Evolutionary conservation across 192 early-diverging fungal species (phyloP).

Genomic region (Backusella circina): DNA sequence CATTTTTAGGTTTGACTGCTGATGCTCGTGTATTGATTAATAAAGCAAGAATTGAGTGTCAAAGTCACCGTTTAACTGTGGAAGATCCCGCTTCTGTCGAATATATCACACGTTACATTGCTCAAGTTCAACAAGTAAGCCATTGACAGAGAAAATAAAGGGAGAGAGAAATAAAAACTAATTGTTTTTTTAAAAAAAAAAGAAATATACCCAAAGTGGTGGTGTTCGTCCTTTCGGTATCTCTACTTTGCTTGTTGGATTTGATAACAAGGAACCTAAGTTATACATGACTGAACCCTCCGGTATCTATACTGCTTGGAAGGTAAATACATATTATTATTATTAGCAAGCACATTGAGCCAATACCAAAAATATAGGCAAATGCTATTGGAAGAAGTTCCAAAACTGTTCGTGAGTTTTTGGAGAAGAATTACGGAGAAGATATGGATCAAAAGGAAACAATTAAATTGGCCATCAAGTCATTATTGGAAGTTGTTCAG

Average conservation of each 20-base stretch:
- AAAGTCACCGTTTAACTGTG: constrained; percentile 94
- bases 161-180: neutral
- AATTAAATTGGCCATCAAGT: constrained; percentile 88
- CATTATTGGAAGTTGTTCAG: constrained; percentile 96
- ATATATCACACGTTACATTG: constrained; percentile 97
- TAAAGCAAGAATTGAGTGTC: constrained; percentile 96
- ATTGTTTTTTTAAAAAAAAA: constrained; percentile 52
- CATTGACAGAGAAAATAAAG: neutral
- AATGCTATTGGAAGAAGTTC: constrained; percentile 95
- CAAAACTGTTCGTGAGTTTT: constrained; percentile 97
- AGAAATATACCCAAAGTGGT: constrained; percentile 98
- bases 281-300: constrained; percentile 98
- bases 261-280: constrained; percentile 82
- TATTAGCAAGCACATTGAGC: neutral
- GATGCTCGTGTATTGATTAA: constrained; percentile 96
- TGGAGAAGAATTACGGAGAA: constrained; percentile 96
- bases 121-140: constrained; percentile 91
- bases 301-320: constrained; percentile 99
- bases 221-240: constrained; percentile 99
- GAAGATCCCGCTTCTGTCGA: constrained; percentile 97
- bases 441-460: constrained; percentile 76
- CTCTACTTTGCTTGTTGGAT: constrained; percentile 93
- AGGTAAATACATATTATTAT: constrained; percentile 61
- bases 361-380: constrained; percentile 45
- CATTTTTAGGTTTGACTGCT: constrained; percentile 74